phyloP scores from a whole-genome alignment of 352 stramenopile species.

The Phytophthora cajani region DNA sequence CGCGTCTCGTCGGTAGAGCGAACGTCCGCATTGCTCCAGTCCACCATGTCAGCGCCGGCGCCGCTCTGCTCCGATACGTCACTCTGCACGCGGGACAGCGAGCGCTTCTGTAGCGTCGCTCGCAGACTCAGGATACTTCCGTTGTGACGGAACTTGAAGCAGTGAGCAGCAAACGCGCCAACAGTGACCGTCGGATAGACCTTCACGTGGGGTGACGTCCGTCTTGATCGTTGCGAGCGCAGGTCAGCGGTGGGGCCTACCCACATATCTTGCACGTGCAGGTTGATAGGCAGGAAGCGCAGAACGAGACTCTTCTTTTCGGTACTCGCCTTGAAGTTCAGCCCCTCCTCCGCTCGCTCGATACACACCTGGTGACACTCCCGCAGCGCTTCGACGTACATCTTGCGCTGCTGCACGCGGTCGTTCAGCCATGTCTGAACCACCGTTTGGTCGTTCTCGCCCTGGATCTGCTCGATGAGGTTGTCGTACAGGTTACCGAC shows the following conservation, averaged over 20 bases:
- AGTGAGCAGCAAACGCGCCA: slow-evolving; percentile 82
- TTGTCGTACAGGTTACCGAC: slow-evolving; percentile 78
- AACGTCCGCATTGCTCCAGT: slow-evolving; percentile 64
- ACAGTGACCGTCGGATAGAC: slow-evolving; percentile 79
- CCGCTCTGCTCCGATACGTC: slow-evolving; percentile 44
- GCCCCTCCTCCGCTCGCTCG: slow-evolving; percentile 64
- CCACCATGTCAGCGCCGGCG: slow-evolving; percentile 26
- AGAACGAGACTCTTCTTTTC: slow-evolving; percentile 83
- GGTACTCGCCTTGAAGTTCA: slow-evolving; percentile 86
- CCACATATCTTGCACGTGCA: slow-evolving; percentile 89
- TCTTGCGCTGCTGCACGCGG: slow-evolving; percentile 63
- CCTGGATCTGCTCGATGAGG: slow-evolving; percentile 87
- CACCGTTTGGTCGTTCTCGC: slow-evolving; percentile 77
- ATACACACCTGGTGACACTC: slow-evolving; percentile 80
- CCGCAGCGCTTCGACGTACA: slow-evolving; percentile 73
- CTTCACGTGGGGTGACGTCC: slow-evolving; percentile 67
- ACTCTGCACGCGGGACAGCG: slow-evolving; percentile 58
- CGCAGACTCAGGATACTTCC: slow-evolving; percentile 76
- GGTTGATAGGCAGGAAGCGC: slow-evolving; percentile 82
- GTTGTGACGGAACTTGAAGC: slow-evolving; percentile 83
- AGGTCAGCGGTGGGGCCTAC: slow-evolving; percentile 73
- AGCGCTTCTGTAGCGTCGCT: slow-evolving; percentile 60
- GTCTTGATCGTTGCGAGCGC: slow-evolving; percentile 66
- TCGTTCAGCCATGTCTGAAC: slow-evolving; percentile 80
- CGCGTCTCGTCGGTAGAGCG: slow-evolving; percentile 66